Percentiles rank a stretch among this genome's conserved stretches.
Conservation (phyloP, 257 asterid genomes). For the Ballota nigra region DNA sequence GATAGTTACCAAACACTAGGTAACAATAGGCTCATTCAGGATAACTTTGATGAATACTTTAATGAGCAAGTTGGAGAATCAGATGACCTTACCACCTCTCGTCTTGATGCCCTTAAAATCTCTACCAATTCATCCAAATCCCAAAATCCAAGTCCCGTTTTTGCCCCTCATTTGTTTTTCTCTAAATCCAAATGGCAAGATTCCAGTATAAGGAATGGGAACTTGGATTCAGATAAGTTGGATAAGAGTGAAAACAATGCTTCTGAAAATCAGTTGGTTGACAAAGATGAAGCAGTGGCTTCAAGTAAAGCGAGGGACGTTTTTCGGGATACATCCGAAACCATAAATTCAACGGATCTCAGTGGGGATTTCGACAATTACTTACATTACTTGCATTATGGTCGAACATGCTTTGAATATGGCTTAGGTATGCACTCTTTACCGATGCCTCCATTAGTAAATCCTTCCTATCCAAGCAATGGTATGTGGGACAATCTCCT, state of each 20-base stretch:
- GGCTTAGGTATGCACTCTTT: conserved; percentile 33
- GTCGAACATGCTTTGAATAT: conserved; percentile 40
- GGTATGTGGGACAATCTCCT: conserved; percentile 35
- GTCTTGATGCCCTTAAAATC: conserved; percentile 23
- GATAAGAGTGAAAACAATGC: not conserved
- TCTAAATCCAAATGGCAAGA: conserved; percentile 27
- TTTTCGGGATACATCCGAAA: conserved; percentile 19
- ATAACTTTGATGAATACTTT: not conserved
- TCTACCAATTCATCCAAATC: conserved; percentile 20
- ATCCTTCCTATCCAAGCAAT: conserved; percentile 27
- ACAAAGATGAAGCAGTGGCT: conserved; percentile 19
- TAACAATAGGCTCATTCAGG: too few relatives aligned
- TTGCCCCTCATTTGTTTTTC: conserved; percentile 43
- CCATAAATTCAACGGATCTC: conserved; percentile 47
- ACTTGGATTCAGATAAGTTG: conserved; percentile 25
- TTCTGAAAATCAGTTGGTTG: conserved; percentile 20
- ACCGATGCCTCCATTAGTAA: conserved; percentile 35
- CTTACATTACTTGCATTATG: conserved; percentile 40
- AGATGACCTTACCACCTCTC: conserved; percentile 23
- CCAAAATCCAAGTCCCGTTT: conserved; percentile 23
- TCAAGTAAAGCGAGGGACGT: conserved; percentile 11
- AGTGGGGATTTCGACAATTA: conserved; percentile 60
- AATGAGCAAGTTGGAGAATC: conserved; percentile 19
- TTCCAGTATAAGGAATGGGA: conserved; percentile 15
- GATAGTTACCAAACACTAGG: conserved; percentile 31